Conservation (phyloP, 2,329 filamentous ascomycete genomes). For the Xylogone sp. region DNA sequence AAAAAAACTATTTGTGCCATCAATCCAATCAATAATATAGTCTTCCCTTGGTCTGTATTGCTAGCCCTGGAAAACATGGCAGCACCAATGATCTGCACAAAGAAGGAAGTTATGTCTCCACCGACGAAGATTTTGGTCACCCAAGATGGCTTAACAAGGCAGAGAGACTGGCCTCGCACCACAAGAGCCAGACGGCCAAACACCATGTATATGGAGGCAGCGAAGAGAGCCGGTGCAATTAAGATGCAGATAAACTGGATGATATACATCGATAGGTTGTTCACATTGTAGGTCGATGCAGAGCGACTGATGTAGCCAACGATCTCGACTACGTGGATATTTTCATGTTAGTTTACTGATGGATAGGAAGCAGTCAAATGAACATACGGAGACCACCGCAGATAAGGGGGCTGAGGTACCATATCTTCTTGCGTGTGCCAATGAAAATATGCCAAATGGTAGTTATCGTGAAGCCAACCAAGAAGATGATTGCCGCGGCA, state of each 20-base stretch:
- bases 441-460: constrained; percentile 11
- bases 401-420: not conserved
- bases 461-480: constrained; percentile 1
- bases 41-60: not conserved
- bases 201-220: constrained; percentile 46
- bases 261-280: constrained; percentile 10
- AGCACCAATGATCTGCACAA: constrained; percentile 5
- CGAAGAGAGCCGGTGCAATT: constrained; percentile 43
- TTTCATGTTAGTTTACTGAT: not conserved
- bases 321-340: not conserved
- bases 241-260: constrained; percentile 36
- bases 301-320: not conserved
- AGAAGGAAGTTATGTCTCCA: constrained; percentile 4
- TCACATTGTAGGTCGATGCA: not conserved
- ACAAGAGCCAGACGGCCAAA: constrained; percentile 35
- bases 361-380: not conserved
- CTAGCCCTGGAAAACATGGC: not conserved
- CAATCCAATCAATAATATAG: constrained; percentile 20
- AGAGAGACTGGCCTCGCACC: constrained; percentile 30
- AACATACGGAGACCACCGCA: constrained; percentile 9
- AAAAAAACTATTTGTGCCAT: constrained; percentile 48
- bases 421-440: not conserved
- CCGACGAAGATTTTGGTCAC: constrained; percentile 5
- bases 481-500: not conserved
- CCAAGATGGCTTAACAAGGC: constrained; percentile 25